Percentiles rank a stretch among this genome's conserved stretches.
Conservation (phyloP, 768 basidiomycete species). For the Sporobolomyces roseus region DNA sequence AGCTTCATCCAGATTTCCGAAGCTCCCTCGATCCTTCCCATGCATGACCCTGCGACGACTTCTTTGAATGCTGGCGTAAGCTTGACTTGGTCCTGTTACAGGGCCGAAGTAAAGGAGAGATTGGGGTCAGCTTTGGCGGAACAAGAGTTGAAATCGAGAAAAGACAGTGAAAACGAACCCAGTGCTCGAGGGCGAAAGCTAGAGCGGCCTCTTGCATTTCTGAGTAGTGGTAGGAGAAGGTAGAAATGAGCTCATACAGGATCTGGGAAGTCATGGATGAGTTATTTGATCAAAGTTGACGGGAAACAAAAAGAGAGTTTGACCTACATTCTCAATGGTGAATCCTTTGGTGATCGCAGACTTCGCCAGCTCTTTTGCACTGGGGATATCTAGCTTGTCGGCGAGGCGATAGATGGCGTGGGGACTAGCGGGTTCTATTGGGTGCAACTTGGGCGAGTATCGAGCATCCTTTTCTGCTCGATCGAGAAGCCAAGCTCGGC, state of each 20-base stretch:
- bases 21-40: constrained; percentile 1
- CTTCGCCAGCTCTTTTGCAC: constrained; percentile 5
- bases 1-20: neutral
- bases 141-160: neutral
- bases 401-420: constrained; percentile 19
- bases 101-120: no score
- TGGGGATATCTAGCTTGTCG: constrained; percentile 5
- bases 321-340: constrained; percentile 2
- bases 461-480: neutral
- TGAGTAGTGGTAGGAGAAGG: neutral
- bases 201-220: constrained; percentile 11
- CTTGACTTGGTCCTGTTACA: constrained; percentile 6
- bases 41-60: neutral
- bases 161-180: neutral
- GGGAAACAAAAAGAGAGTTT: neutral
- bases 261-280: neutral
- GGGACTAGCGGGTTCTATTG: neutral
- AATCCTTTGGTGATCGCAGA: neutral
- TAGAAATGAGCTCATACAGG: constrained; percentile 24
- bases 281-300: neutral
- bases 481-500: neutral
- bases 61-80: neutral
- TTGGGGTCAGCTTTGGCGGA: neutral
- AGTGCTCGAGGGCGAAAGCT: neutral
- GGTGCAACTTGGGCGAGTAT: neutral